A percentile compares a stretch with the other conserved stretches of the same genome.
Evolutionary conservation across 345 rosid genomes (phyloP).

Genomic region (Brassica cretica): DNA sequence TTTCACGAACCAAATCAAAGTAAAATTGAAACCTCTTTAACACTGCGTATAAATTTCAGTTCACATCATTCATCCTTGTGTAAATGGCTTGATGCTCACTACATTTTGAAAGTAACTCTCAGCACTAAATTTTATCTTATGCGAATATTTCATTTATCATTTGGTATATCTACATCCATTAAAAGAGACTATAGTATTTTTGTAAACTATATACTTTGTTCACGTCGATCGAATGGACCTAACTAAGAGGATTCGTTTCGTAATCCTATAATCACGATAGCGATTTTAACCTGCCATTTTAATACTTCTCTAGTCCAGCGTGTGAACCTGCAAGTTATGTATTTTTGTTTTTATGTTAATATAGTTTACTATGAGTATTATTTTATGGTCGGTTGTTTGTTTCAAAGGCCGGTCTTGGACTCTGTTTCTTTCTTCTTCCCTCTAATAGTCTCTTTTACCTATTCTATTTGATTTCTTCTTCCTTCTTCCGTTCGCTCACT

Average conservation of each 20-base stretch:
- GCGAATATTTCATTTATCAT: background rate
- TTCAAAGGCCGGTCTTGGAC: conserved; percentile 23
- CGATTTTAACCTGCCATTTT: conserved; percentile 19
- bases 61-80: background rate
- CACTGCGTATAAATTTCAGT: background rate
- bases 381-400: conserved; percentile 31
- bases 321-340: conserved; percentile 9
- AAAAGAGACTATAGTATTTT: background rate
- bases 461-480: conserved; percentile 36
- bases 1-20: background rate
- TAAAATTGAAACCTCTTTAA: background rate
- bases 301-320: background rate
- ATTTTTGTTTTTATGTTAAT: background rate
- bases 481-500: background rate
- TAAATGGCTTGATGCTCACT: background rate
- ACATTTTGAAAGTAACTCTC: background rate
- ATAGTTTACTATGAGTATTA: background rate
- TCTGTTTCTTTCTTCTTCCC: conserved; percentile 17
- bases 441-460: conserved; percentile 7
- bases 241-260: conserved; percentile 1
- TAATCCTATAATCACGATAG: background rate
- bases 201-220: background rate
- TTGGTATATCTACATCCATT: conserved; percentile 17
- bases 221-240: background rate
- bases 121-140: background rate